Conservation (phyloP, 345 rosid genomes). For the Arabidopsis arenosa region DNA sequence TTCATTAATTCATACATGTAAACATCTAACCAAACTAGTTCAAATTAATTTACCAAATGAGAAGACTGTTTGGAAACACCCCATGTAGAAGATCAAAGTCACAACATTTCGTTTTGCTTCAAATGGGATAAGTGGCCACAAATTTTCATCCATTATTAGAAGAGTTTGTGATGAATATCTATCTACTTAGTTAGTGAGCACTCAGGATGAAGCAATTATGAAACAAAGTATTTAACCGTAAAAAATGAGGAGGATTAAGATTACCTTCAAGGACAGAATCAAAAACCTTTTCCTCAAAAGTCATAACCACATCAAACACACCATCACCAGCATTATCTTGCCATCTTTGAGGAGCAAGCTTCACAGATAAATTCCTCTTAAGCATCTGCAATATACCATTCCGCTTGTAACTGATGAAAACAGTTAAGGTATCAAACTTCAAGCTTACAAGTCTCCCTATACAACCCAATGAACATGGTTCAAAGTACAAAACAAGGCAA, state of each 20-base stretch:
- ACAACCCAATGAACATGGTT: neutral
- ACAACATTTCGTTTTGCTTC: neutral
- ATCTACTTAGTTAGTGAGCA: neutral
- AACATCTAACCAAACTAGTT: conserved; percentile 7
- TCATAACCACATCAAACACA: conserved; percentile 69
- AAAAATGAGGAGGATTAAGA: neutral
- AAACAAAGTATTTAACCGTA: neutral
- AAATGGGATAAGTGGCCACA: neutral
- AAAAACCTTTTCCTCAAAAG: conserved; percentile 94
- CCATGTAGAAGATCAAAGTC: neutral
- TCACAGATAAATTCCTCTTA: conserved; percentile 78
- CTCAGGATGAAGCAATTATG: neutral
- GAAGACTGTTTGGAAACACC: neutral
- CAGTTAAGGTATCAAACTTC: conserved; percentile 34
- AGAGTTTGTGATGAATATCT: neutral
- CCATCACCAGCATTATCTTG: conserved; percentile 95
- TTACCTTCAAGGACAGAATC: conserved; percentile 90
- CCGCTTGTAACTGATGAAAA: conserved; percentile 71
- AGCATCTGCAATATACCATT: conserved; percentile 96
- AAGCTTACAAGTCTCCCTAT: neutral
- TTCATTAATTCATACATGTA: neutral
- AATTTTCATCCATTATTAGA: neutral
- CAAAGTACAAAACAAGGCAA: neutral
- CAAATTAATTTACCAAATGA: neutral
- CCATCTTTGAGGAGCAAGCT: conserved; percentile 94